Evolutionary conservation across 805 yeast species (phyloP), one percentile per base, ranked within the genome.

Genomic region (Teunomyces aglyptinius): DNA sequence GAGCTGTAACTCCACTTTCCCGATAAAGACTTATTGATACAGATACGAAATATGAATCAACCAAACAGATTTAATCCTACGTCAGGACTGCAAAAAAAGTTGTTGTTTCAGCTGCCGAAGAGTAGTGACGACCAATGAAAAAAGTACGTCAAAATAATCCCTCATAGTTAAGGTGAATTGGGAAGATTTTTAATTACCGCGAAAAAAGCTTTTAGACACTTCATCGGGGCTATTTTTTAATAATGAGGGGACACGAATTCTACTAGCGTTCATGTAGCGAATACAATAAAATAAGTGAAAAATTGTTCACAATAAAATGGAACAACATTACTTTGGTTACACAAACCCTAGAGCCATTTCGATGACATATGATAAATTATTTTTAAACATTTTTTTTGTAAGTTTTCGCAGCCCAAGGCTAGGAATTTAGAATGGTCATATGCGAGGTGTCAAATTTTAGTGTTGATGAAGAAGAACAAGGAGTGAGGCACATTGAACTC

Each of bases 111-210:
- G 33, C 26, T 8, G 3, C 8, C 4, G 26, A 24, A 31, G 19
- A 12, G 13, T 19, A 7, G 33, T 31, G 2, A 20, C 11, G 27
- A 19, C 38, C 38, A 35, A 35, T 35, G 5, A 19, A 35, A 35
- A 19, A 3, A 15, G n/a, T 16, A 15, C 19, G 4, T 34, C 10
- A 39, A 28, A 40, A 29, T 40, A 40, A 40, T 40, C 43, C 43
- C 43, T 40, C 43, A 40, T 29, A 27, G 34, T 40, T 27, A 20
- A 18, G 22, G 31, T 28, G 15, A 19, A 40, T 40, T 28, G n/a
- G 39, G 39, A 12, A 35, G 16, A 5, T 18, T 11, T 11, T 18
- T 20, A 11, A 20, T 19, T 36, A 19, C 13, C 27, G 39, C 28
- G 28, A 36, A 20, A 36, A 36, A 36, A 18, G 12, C 6, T 6